Percentiles rank a stretch among this genome's conserved stretches.
phyloP scores from a whole-genome alignment of 495 filamentous ascomycete species.

The Astrocystis sublimbata region DNA sequence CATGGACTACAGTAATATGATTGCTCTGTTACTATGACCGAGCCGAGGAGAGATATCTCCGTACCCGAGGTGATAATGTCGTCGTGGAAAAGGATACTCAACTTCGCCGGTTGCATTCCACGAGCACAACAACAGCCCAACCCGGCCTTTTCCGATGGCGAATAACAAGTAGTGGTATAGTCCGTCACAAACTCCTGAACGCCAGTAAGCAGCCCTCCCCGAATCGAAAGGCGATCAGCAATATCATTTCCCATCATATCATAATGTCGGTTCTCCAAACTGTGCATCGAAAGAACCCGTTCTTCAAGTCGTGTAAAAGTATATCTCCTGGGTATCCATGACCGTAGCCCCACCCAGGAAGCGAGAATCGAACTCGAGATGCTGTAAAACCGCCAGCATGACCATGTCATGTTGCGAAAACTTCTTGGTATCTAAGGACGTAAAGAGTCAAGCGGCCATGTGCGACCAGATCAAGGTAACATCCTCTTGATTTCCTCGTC shows the following conservation, averaged over 20 bases:
- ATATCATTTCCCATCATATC: constrained; percentile 10
- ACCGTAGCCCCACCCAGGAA: constrained; percentile 36
- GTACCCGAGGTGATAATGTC: constrained; percentile 2
- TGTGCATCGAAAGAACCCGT: constrained; percentile 1
- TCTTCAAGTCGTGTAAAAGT: background rate
- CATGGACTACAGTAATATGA: background rate
- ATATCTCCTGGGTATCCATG: background rate
- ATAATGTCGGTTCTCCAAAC: constrained; percentile 14
- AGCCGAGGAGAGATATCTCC: constrained; percentile 7
- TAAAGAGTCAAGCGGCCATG: constrained; percentile 15
- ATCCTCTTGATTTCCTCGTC: constrained; percentile 63
- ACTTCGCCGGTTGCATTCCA: background rate
- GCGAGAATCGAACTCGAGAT: constrained; percentile 33
- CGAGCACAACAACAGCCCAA: background rate
- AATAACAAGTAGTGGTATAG: constrained; percentile 19
- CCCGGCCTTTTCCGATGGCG: background rate
- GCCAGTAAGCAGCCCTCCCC: background rate
- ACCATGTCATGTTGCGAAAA: constrained; percentile 34
- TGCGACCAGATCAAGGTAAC: constrained; percentile 45
- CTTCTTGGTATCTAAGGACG: constrained; percentile 30
- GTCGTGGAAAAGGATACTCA: background rate
- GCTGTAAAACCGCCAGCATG: constrained; percentile 37
- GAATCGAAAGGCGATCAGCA: background rate
- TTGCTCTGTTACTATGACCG: constrained; percentile 11
- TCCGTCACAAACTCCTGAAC: constrained; percentile 11